phyloP scores from a whole-genome alignment of 495 filamentous ascomycete genomes.

The Staphylotrichum tortipilum region DNA sequence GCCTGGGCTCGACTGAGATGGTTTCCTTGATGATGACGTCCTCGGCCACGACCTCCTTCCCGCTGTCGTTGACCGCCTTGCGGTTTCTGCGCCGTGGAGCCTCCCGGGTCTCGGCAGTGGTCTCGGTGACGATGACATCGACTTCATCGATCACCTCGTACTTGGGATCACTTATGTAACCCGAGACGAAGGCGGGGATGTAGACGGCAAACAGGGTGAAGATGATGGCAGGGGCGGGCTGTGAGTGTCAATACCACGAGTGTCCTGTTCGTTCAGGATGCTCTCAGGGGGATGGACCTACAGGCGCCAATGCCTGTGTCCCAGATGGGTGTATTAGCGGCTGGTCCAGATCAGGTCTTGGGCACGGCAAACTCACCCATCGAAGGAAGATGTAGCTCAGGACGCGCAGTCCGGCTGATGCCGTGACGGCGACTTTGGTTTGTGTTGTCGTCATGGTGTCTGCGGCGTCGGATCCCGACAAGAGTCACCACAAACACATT shows the following conservation, averaged over 20 bases:
- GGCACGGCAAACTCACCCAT: conserved; percentile 55
- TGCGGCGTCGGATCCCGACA: too few species aligned
- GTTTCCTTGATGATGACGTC: conserved; percentile 46
- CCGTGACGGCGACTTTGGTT: conserved; percentile 22
- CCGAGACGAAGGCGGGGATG: conserved; percentile 54
- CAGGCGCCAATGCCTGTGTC: conserved; percentile 25
- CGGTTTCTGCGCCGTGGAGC: conserved; percentile 21
- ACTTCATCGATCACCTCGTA: conserved; percentile 55
- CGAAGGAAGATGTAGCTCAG: conserved; percentile 68
- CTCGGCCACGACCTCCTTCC: conserved; percentile 30
- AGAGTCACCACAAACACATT: neutral
- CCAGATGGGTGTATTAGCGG: too few species aligned
- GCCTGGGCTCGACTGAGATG: conserved; percentile 31
- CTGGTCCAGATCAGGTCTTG: neutral
- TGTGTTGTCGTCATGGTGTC: conserved; percentile 19
- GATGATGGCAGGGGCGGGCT: conserved; percentile 56
- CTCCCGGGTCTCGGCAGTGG: conserved; percentile 23
- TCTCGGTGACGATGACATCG: conserved; percentile 51
- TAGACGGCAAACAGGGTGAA: conserved; percentile 68
- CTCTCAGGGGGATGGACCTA: conserved; percentile 17
- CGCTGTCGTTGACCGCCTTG: neutral
- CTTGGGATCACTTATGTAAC: conserved; percentile 47
- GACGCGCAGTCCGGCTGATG: conserved; percentile 53
- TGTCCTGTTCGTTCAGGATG: neutral
- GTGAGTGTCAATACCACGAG: conserved; percentile 13